Conservation (phyloP, 805 yeast species). For the Starmerella roubikii region DNA sequence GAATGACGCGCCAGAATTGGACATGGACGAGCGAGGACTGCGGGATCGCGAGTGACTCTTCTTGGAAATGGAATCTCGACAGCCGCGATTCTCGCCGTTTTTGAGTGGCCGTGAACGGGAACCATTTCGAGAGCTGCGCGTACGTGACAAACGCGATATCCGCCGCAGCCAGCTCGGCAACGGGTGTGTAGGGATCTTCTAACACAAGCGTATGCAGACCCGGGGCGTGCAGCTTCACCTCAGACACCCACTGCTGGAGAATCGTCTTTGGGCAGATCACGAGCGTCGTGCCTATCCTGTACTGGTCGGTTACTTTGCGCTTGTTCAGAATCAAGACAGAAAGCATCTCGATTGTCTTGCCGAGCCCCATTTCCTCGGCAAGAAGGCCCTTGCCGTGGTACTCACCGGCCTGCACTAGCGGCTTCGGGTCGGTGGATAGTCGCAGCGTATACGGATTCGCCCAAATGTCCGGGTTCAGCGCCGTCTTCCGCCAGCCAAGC, state of each 20-base stretch:
- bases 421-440: constrained; percentile 6
- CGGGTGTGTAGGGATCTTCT: constrained; percentile 27
- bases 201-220: constrained; percentile 40
- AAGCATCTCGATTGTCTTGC: constrained; percentile 80
- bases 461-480: constrained; percentile 19
- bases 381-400: constrained; percentile 48
- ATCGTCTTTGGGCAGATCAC: constrained; percentile 81
- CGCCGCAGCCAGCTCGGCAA: constrained; percentile 41
- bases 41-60: background rate
- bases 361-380: constrained; percentile 96
- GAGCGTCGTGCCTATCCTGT: constrained; percentile 54
- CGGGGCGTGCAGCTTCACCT: constrained; percentile 49
- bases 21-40: constrained; percentile 62
- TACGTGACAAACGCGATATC: constrained; percentile 80
- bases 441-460: constrained; percentile 21
- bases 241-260: constrained; percentile 73
- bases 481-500: constrained; percentile 20
- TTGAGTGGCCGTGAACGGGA: constrained; percentile 52
- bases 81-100: constrained; percentile 37
- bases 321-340: constrained; percentile 50
- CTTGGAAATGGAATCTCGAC: background rate
- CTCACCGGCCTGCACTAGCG: background rate
- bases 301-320: constrained; percentile 24
- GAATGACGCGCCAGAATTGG: constrained; percentile 78
- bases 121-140: constrained; percentile 52